phyloP scores from a whole-genome alignment of 75 land plant genomes.

The Cunninghamia lanceolata region DNA sequence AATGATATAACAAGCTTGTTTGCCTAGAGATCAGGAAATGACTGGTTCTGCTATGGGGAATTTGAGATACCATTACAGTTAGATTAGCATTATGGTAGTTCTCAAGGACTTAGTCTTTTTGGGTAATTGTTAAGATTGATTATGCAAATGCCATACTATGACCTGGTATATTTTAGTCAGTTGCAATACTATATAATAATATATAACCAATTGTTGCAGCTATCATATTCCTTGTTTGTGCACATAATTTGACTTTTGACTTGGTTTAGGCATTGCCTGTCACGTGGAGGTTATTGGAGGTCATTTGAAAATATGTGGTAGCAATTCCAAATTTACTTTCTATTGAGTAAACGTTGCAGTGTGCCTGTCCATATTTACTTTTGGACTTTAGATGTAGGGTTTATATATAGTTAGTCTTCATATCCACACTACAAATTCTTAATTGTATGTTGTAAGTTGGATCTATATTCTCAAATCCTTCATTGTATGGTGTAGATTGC shows the following conservation, averaged over 20 bases:
- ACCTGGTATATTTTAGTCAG: background rate
- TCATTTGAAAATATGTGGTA: background rate
- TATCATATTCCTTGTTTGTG: background rate
- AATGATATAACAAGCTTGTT: background rate
- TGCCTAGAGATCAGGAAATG: background rate
- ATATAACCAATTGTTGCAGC: background rate
- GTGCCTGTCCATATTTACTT: background rate
- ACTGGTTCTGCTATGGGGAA: background rate
- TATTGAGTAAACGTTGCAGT: background rate
- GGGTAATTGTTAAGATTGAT: background rate
- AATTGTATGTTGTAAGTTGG: too few species aligned
- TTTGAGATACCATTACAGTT: background rate
- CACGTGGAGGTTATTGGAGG: background rate
- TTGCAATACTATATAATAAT: background rate
- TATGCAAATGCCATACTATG: background rate
- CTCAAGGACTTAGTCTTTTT: background rate
- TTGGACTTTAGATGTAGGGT: background rate
- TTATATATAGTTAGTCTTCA: background rate
- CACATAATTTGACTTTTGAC: background rate
- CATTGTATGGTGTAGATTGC: background rate
- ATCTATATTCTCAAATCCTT: too few species aligned
- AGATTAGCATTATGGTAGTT: background rate
- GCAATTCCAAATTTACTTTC: background rate
- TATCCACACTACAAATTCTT: background rate
- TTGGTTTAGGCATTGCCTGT: background rate